Evolutionary conservation across 192 early-diverging fungal species (phyloP).

Genomic region (Paraglomus brasilianum): DNA sequence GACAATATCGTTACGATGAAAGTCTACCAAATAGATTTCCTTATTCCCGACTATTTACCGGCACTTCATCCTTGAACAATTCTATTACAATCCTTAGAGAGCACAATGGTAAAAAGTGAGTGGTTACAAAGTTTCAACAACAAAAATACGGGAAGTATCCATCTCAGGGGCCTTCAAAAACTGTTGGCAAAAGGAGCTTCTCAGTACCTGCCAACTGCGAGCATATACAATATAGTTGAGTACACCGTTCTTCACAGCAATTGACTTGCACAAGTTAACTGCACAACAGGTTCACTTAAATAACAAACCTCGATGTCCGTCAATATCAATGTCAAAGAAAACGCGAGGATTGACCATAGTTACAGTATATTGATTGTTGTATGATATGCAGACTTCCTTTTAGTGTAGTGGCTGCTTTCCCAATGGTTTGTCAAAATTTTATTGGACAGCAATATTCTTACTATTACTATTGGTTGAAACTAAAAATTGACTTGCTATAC

Average conservation of each 20-base stretch:
- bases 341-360: conserved; percentile 57
- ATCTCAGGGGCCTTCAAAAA: not conserved
- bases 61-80: conserved; percentile 43
- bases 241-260: too few species aligned
- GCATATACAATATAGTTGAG: too few species aligned
- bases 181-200: not conserved
- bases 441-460: too few species aligned
- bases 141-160: too few species aligned
- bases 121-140: not conserved
- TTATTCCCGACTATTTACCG: conserved; percentile 4
- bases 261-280: too few species aligned
- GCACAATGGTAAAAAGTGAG: conserved; percentile 2
- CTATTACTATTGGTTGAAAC: too few species aligned
- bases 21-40: not conserved
- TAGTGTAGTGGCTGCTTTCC: too few species aligned
- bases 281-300: too few species aligned
- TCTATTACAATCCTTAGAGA: conserved; percentile 40
- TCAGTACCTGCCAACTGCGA: conserved; percentile 16
- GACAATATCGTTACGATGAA: not conserved
- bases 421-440: too few species aligned
- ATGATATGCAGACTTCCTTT: too few species aligned
- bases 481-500: too few species aligned
- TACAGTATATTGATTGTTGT: too few species aligned
- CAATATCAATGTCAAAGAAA: conserved; percentile 62
- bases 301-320: conserved; percentile 42